phyloP scores from a whole-genome alignment of 495 filamentous ascomycete species.

The Astrocystis sublimbata region DNA sequence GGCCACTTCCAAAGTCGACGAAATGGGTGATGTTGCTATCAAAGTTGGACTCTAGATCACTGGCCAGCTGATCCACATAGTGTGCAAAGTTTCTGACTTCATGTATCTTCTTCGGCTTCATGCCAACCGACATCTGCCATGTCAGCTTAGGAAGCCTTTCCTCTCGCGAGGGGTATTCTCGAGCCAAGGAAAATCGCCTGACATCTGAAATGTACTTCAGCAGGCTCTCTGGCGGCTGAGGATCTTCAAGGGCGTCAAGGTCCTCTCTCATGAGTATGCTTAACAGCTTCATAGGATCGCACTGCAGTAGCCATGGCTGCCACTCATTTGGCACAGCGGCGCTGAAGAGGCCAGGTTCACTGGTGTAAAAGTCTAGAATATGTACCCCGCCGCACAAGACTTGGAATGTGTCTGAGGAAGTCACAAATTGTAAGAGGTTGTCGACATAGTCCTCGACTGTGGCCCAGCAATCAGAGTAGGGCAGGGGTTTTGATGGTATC shows the following conservation, averaged over 20 bases:
- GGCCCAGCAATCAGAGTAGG: slow-evolving; percentile 46
- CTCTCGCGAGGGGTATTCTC: slow-evolving; percentile 54
- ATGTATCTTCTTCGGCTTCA: slow-evolving; percentile 95
- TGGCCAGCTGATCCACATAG: slow-evolving; percentile 57
- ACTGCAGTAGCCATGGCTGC: slow-evolving; percentile 70
- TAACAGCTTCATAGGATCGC: slow-evolving; percentile 71
- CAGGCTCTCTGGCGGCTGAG: slow-evolving; percentile 66
- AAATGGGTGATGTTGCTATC: slow-evolving; percentile 74
- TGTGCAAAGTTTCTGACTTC: slow-evolving; percentile 72
- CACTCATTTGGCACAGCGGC: slow-evolving; percentile 74
- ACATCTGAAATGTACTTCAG: slow-evolving; percentile 74
- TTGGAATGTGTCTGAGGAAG: slow-evolving; percentile 74
- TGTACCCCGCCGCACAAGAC: slow-evolving; percentile 91
- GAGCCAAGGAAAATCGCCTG: slow-evolving; percentile 64
- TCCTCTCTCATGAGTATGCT: slow-evolving; percentile 79
- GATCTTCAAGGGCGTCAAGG: slow-evolving; percentile 46
- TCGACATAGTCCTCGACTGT: slow-evolving; percentile 70
- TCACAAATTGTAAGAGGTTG: slow-evolving; percentile 73
- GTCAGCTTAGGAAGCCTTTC: slow-evolving; percentile 56
- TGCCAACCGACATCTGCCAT: slow-evolving; percentile 75
- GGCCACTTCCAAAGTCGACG: slow-evolving; percentile 93
- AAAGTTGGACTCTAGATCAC: slow-evolving; percentile 43
- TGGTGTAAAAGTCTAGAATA: slow-evolving; percentile 94
- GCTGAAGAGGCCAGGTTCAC: slow-evolving; percentile 72
- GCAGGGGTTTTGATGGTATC: slow-evolving; percentile 43